Evolutionary conservation across 345 rosid genomes (phyloP), one percentile per base, ranked within the genome.

Genomic region (Trapa incisa): DNA sequence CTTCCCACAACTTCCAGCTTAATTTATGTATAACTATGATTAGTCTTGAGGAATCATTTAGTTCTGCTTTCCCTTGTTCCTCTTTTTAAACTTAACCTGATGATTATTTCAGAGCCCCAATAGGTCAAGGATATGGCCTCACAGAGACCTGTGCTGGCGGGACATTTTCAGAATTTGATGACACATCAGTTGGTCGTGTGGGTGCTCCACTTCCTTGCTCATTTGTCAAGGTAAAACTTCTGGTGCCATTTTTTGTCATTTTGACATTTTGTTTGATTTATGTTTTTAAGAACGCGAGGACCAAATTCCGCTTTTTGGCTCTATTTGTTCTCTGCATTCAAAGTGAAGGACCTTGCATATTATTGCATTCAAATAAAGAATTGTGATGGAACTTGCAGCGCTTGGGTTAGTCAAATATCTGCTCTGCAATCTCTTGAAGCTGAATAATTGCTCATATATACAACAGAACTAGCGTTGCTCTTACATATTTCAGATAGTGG

Each of bases 101-200:
- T 45, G 54, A 61, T 78, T 41, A 41, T 63, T 69, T 41, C 86
- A 95, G 99, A 76, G 93, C 96, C 80, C 98, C 99, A 64, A 95
- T 95, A 38, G 93, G 96, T 33, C 99, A 95, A 81, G 99, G 99
- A n/a, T 95, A 89, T 81, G 98, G 96, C 66, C 93, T 95, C 66
- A 95, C 98, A 32, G 99, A 95, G 84, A 91, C 96, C 45, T 89
- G 96, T 78, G 99, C 99, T 74, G 99, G 98, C 47, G 97, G 96
- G 76, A 82, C 98, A 61, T 95, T 95, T 80, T 89, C 97, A 17
- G 99, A 91, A 84, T 82, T 91, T 72, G 98, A 91, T 74, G 99
- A 95, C 81, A 65, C 86, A 73, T 87, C 99, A 3, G 94, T 91
- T 78, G 99, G 98, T 62, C 94, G 99, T 74, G 99, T 86, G 60